These are phyloP conservation scores for Chimonanthus praecox DNA, from an alignment of 164 flowering plant genomes.

Conservation along the genomic window DNA sequence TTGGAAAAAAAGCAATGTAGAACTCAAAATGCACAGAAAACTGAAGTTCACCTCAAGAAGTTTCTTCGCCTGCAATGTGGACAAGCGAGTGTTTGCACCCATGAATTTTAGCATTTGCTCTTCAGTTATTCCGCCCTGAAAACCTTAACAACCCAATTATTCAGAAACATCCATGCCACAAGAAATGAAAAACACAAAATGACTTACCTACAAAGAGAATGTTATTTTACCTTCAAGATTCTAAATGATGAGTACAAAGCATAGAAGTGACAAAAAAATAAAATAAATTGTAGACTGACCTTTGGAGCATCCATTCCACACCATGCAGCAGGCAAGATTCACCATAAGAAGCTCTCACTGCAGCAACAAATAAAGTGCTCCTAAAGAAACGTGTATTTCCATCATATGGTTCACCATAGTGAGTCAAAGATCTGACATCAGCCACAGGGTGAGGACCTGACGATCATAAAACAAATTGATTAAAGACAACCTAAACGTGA, in stretches of 20 bases:
- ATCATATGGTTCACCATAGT: constrained; percentile 98
- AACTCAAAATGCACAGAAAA: neutral
- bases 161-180: constrained; percentile 14
- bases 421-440: constrained; percentile 90
- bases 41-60: constrained; percentile 71
- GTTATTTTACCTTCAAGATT: too few relatives aligned
- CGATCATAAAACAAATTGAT: constrained; percentile 3
- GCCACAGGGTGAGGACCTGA: constrained; percentile 84
- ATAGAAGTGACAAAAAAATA: neutral
- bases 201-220: neutral
- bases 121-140: constrained; percentile 95
- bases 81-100: constrained; percentile 84
- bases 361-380: constrained; percentile 95
- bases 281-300: constrained; percentile 35
- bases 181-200: neutral
- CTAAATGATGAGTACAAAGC: neutral
- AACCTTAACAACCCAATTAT: constrained; percentile 22
- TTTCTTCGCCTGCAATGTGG: constrained; percentile 65
- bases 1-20: neutral
- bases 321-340: constrained; percentile 98
- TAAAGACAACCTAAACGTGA: neutral
- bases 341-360: constrained; percentile 92
- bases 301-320: constrained; percentile 98
- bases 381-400: constrained; percentile 91
- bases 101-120: constrained; percentile 94